Percentiles rank a stretch among this genome's conserved stretches.
phyloP scores from a whole-genome alignment of 805 yeast species.

The Debaryomyces prosopidis region DNA sequence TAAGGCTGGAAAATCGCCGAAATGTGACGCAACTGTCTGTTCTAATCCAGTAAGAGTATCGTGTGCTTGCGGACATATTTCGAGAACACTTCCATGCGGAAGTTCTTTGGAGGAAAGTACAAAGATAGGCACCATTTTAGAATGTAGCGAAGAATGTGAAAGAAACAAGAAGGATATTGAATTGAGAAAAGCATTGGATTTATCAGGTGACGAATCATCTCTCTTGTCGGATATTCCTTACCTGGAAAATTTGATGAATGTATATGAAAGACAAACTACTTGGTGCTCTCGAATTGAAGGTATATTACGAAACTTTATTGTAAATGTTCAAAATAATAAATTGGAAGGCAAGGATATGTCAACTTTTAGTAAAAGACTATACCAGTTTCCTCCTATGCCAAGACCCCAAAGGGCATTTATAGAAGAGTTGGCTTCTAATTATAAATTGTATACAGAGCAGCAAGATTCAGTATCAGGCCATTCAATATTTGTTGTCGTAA shows the following conservation, averaged over 20 bases:
- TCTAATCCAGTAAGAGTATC: slow-evolving; percentile 45
- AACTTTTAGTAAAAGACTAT: slow-evolving; percentile 28
- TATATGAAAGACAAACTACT: slow-evolving; percentile 53
- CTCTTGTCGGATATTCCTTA: slow-evolving; percentile 34
- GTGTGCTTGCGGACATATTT: slow-evolving; percentile 67
- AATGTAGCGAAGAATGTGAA: slow-evolving; percentile 74
- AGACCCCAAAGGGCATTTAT: slow-evolving; percentile 68
- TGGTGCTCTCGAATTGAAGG: slow-evolving; percentile 73
- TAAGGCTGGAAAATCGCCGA: slow-evolving; percentile 29
- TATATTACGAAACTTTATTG: slow-evolving; percentile 50
- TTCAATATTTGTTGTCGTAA: slow-evolving; percentile 59
- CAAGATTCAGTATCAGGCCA: slow-evolving; percentile 83
- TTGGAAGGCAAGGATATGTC: slow-evolving; percentile 8
- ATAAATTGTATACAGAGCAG: slow-evolving; percentile 61
- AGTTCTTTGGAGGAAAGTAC: slow-evolving; percentile 39
- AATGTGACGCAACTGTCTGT: slow-evolving; percentile 58
- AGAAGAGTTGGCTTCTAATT: slow-evolving; percentile 64
- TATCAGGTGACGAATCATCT: slow-evolving; percentile 13
- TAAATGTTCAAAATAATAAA: slow-evolving; percentile 24
- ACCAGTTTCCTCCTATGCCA: slow-evolving; percentile 75
- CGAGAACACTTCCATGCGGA: slow-evolving; percentile 55
- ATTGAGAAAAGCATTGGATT: slow-evolving; percentile 61
- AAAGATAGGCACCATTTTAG: slow-evolving; percentile 38
- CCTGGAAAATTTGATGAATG: slow-evolving; percentile 45
- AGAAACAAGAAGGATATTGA: slow-evolving; percentile 57